Base-by-base conservation (phyloP, 306 rosid species). In the Adenanthera pavonina region DNA sequence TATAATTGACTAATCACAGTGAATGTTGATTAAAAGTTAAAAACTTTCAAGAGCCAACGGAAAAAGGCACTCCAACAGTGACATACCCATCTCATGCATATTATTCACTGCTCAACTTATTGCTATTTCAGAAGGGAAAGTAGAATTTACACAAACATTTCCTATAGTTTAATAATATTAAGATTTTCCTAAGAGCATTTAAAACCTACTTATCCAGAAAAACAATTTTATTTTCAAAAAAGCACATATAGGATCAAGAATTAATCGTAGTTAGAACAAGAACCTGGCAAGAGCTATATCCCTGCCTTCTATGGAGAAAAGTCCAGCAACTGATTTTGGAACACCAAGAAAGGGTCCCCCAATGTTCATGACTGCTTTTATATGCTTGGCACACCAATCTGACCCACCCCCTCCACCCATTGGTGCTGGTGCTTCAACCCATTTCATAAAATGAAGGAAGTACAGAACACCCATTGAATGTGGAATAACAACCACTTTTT, bases 261-360 rank as follows among this genome's bases (percentile, higher is more conserved):
- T 68, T 81, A 74, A 76, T 43, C 59, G 74, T 33, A 43, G 65
- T 59, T 61, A 65, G 68, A 82, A 77, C 48, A 73, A 80, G 80
- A 79, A 92, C 97, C 97, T 91, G 82, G 97, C 97, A 80, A 91
- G 90, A 20, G 97, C 97, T 76, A 92, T 89, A 84, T 92, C 97
- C 84, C 84, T 89, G 64, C 92, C 97, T 88, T 92, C 95, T 75
- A 89, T 79, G 12, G 97, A 92, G 89, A 92, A 92, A 82, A 92
- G 94, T 72, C 92, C 97, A 1, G 95, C 75, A 0, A 92, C 91
- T 69, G 95, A 89, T 85, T 92, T 92, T 47, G 97, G 97, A 66
- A 92, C 97, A 17, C 97, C 97, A n/a, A 90, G 89, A 87, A 91
- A 91, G 76, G 97, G 95, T 74, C 91, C 97, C 65, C 97, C 97